Base-by-base conservation (phyloP, 202 grass and related monocot species). In the Bolboschoenoplectus hybrid region DNA sequence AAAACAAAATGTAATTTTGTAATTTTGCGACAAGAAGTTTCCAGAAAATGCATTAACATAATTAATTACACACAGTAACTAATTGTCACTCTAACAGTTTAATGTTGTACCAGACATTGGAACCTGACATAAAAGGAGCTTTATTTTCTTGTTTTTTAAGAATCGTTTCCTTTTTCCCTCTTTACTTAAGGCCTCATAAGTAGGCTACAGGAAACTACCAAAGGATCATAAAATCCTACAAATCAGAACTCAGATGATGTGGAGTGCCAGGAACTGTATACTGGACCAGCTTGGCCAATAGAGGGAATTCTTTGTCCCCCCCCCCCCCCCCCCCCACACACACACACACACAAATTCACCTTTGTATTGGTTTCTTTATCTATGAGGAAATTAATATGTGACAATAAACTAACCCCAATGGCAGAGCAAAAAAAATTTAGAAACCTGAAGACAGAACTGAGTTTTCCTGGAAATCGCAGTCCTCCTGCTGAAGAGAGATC, bases 401-500 rank as follows among this genome's bases (percentile, higher is more conserved):
- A 32, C 39, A 35, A 76, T 72, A 67, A 74, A 69, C 38, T 16
- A 85, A 34, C 0, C 41, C 20, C 1, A 62, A 43, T 1, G 2
- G 6, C 11, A 57, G 35, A 7, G 3, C 3, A 71, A 67, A 51
- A 68, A 68, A 5, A 7, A 56, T 60, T 71, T 19, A 88, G 51
- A 72, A 39, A 99, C 93, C 97, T 99, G 93, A 92, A 82, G 93
- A 91, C 17, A 93, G 40, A 80, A 99, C 81, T 62, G 97, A 86
- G 64, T 87, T 89, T 91, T 99, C 91, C 43, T 88, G 93, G 71
- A 96, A 91, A 82, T 92, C 93, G 6, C 97, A 99, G 62, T 96
- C 93, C 81, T 98, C 93, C 84, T 89, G 93, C 2, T 93, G 93
- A 87, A 98, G 91, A 43, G 89, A 74, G 73, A 98, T 98, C 74